Conservation (phyloP, 768 basidiomycete species). For the Trametes elegans region DNA sequence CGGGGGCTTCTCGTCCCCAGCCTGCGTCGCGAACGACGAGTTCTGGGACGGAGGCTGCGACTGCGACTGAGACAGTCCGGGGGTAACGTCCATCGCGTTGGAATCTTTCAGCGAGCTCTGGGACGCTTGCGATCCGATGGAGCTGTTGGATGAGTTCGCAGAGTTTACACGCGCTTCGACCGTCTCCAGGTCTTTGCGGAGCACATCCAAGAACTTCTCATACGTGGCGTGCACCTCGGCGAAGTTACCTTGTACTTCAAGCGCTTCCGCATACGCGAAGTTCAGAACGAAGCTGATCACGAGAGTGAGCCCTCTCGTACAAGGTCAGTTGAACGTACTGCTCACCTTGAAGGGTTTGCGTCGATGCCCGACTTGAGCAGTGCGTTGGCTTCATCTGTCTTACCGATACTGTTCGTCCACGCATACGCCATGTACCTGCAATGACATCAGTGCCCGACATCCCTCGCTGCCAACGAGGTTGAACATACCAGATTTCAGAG, state of each 20-base stretch:
- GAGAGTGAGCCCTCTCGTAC: not conserved
- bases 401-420: conserved; percentile 74
- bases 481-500: conserved; percentile 84
- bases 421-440: conserved; percentile 89
- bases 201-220: conserved; percentile 65
- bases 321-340: not conserved
- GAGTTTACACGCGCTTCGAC: conserved; percentile 47
- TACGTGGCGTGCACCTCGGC: conserved; percentile 70
- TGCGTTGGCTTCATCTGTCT: conserved; percentile 73
- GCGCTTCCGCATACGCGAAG: conserved; percentile 79
- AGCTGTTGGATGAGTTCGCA: conserved; percentile 36
- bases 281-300: conserved; percentile 79
- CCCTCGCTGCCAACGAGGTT: not conserved
- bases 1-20: conserved; percentile 50
- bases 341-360: conserved; percentile 80
- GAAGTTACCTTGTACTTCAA: conserved; percentile 62
- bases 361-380: conserved; percentile 83
- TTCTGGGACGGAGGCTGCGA: conserved; percentile 17
- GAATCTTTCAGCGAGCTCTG: conserved; percentile 5
- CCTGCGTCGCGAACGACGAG: conserved; percentile 49
- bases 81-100: conserved; percentile 6
- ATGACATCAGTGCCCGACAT: not conserved
- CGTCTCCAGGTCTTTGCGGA: conserved; percentile 62
- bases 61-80: not conserved
- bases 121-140: conserved; percentile 9